Evolutionary conservation across 129 eudicot genomes (phyloP).

Genomic region (Saussurea involucrata): DNA sequence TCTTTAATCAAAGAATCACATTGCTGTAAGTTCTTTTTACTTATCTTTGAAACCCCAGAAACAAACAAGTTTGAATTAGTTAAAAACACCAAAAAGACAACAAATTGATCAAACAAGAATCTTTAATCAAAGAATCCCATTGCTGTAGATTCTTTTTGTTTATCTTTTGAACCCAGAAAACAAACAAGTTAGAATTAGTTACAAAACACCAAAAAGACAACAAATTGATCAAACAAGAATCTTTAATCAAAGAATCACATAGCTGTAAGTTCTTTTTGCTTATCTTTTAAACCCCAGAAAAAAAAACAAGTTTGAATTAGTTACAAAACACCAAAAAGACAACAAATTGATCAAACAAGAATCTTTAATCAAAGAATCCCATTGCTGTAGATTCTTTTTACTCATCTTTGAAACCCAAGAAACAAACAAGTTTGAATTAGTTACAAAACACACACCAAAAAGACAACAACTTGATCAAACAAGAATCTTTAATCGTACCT

Average conservation of each 20-base stretch:
- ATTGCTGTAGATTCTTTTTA: conserved; percentile 49
- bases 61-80: no score
- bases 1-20: no score
- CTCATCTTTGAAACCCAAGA: background rate
- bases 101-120: no score
- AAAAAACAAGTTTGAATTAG: background rate
- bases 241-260: background rate
- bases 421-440: background rate
- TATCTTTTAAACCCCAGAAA: background rate
- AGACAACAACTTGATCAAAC: background rate
- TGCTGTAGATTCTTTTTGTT: no score
- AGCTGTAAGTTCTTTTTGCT: no score
- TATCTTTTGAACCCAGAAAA: background rate
- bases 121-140: no score
- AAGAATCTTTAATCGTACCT: background rate
- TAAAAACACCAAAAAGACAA: no score
- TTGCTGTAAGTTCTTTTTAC: no score
- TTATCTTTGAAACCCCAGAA: no score
- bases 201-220: background rate
- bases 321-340: background rate
- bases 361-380: conserved; percentile 52
- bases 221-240: background rate
- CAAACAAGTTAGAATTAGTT: background rate
- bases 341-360: no score
- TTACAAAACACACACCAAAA: background rate